Percentiles rank a stretch among this genome's conserved stretches.
Conservation (phyloP, 225 moss, liverwort and hornwort genomes). For the Physcomitrium patens region DNA sequence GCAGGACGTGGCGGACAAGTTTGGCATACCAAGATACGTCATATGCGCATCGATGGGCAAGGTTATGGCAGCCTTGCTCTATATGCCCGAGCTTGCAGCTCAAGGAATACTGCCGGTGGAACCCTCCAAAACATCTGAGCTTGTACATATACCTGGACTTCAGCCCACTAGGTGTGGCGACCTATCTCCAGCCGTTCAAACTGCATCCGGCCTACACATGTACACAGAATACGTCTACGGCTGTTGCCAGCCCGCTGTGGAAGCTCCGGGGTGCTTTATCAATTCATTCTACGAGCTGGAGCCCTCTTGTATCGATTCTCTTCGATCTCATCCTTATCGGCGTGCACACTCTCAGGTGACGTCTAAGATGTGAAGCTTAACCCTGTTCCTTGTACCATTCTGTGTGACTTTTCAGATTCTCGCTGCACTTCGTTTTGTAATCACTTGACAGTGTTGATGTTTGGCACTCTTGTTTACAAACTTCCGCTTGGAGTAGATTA, state of each 20-base stretch:
- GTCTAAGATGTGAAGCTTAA: background rate
- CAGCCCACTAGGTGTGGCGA: slow-evolving; percentile 18
- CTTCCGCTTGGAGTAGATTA: background rate
- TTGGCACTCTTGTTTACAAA: too few relatives aligned
- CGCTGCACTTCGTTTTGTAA: too few relatives aligned
- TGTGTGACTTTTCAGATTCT: too few relatives aligned
- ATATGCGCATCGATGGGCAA: slow-evolving; percentile 25
- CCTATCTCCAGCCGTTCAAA: slow-evolving; percentile 29
- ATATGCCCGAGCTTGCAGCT: slow-evolving; percentile 27
- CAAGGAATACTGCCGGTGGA: slow-evolving; percentile 35
- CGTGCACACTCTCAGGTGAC: slow-evolving; percentile 7
- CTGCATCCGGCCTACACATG: background rate
- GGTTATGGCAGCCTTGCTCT: slow-evolving; percentile 7
- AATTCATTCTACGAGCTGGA: slow-evolving; percentile 39
- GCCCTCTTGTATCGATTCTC: slow-evolving; percentile 26
- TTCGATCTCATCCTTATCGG: slow-evolving; percentile 20
- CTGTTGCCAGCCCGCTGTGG: slow-evolving; percentile 17
- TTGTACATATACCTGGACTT: slow-evolving; percentile 34
- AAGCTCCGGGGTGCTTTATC: slow-evolving; percentile 22
- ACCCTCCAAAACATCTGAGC: background rate
- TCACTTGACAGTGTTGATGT: too few relatives aligned
- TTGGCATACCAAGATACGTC: slow-evolving; percentile 30
- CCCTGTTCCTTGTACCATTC: too few relatives aligned
- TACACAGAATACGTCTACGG: slow-evolving; percentile 25
- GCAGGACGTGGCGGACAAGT: slow-evolving; percentile 36